phyloP scores from a whole-genome alignment of 768 basidiomycete species.

The Trametes cinnabarina region DNA sequence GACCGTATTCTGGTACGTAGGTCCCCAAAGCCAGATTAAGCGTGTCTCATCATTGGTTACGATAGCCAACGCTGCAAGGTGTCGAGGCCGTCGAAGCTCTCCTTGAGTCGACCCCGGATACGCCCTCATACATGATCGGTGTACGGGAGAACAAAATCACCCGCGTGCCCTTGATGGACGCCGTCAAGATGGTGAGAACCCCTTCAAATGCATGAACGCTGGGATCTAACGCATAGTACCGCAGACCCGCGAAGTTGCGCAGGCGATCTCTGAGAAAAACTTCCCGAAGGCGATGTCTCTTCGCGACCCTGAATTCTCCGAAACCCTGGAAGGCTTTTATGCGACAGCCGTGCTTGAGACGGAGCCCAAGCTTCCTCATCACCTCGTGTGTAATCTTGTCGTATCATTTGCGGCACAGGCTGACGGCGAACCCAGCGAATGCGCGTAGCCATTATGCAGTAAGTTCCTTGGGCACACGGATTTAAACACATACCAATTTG shows the following conservation, averaged over 20 bases:
- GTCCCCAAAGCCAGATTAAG: neutral
- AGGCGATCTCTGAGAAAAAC: conserved; percentile 78
- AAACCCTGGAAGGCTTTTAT: conserved; percentile 83
- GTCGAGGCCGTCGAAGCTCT: conserved; percentile 90
- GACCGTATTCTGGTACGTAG: conserved; percentile 85
- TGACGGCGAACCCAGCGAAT: conserved; percentile 49
- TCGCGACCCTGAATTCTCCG: conserved; percentile 88
- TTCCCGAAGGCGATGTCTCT: conserved; percentile 85
- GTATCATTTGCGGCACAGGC: neutral
- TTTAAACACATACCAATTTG: neutral
- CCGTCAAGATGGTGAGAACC: conserved; percentile 73
- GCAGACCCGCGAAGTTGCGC: conserved; percentile 83
- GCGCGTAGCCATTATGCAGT: conserved; percentile 84
- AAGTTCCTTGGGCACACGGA: conserved; percentile 31
- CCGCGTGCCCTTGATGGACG: conserved; percentile 87
- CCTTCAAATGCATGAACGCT: too few species aligned
- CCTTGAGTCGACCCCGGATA: conserved; percentile 79
- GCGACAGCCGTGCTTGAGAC: conserved; percentile 63
- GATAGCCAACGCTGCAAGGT: conserved; percentile 92
- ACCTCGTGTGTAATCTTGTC: conserved; percentile 25
- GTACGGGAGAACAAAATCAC: conserved; percentile 94
- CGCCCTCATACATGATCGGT: conserved; percentile 97
- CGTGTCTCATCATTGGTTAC: conserved; percentile 4
- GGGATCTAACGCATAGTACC: neutral
- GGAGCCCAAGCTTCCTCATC: conserved; percentile 31